phyloP scores from a whole-genome alignment of 495 filamentous ascomycete species.

The Hypomontagnella submonticulosa region DNA sequence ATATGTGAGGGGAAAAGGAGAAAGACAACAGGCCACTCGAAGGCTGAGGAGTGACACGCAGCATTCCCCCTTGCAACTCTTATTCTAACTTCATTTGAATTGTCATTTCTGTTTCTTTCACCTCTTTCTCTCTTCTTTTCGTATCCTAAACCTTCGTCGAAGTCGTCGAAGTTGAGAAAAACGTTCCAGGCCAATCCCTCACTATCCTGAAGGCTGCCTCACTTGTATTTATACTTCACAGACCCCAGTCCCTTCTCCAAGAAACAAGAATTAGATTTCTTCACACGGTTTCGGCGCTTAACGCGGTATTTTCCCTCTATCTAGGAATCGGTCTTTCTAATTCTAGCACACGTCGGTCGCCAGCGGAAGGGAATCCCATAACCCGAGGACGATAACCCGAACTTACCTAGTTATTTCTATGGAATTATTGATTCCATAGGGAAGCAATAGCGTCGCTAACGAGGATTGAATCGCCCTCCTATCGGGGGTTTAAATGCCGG shows the following conservation, averaged over 20 bases:
- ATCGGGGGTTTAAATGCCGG: too few relatives aligned
- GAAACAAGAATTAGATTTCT: neutral
- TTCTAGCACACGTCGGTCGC: neutral
- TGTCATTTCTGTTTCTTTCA: neutral
- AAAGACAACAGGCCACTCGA: conserved; percentile 21
- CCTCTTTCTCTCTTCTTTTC: conserved; percentile 11
- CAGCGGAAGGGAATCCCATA: neutral
- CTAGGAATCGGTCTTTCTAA: neutral
- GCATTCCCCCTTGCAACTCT: conserved; percentile 26
- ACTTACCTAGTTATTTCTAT: neutral
- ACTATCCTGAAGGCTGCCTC: too few relatives aligned
- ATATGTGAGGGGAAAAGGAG: conserved; percentile 39
- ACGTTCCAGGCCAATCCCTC: neutral
- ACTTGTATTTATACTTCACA: conserved; percentile 9
- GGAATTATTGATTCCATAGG: neutral
- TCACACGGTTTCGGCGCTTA: neutral
- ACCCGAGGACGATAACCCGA: neutral
- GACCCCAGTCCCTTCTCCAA: conserved; percentile 7
- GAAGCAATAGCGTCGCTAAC: neutral
- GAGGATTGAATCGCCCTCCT: conserved; percentile 2
- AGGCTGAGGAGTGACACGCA: conserved; percentile 13
- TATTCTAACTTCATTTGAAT: conserved; percentile 33
- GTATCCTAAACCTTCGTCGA: neutral
- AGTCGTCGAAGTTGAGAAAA: neutral
- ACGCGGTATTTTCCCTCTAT: conserved; percentile 29